Base-by-base conservation (phyloP, 306 rosid genomes). In the Gynostemma pentaphyllum region DNA sequence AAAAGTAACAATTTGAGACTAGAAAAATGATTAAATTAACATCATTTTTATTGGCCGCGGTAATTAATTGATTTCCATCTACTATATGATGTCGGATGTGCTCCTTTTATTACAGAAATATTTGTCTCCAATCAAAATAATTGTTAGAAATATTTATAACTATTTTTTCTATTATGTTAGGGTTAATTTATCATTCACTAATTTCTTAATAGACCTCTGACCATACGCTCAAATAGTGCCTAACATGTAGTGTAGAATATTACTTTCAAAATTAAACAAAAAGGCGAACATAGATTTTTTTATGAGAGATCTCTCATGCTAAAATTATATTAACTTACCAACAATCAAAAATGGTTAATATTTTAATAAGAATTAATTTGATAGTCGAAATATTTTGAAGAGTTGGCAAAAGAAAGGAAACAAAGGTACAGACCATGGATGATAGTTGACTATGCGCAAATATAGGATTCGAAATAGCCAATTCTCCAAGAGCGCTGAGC, bases 371-470 rank as follows among this genome's bases (percentile, higher is more conserved):
- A 37, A 12, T n/a, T 59, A 54, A 54, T 16, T 18, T 59, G 46
- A 62, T 15, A 8, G 40, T 21, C 22, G 36, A 37, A 62, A 23
- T 22, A 7, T 39, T 39, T 56, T 39, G 15, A 13, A 40, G n/a
- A 40, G 29, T 9, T 18, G 46, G 59, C 23, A 44, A 29, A 5
- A 22, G 12, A 45, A 7, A 45, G 16, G n/a, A 12, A 19, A 39
- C 47, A n/a, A n/a, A 36, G 56, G 21, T 61, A 80, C 86, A 75
- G 81, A 92, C 99, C 96, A 92, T 77, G 22, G 99, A 88, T 70
- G 84, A 83, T 39, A 92, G 78, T 70, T 61, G 83, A 81, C 99
- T 92, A 48, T 92, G 99, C 0, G 96, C 96, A 76, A 79, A 92
- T 66, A 92, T 82, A 40, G 95, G 87, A 80, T 92, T 92, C 56